Evolutionary conservation across 495 filamentous ascomycete species (phyloP), one percentile per base, ranked within the genome.

Genomic region (Parmelia sp.): DNA sequence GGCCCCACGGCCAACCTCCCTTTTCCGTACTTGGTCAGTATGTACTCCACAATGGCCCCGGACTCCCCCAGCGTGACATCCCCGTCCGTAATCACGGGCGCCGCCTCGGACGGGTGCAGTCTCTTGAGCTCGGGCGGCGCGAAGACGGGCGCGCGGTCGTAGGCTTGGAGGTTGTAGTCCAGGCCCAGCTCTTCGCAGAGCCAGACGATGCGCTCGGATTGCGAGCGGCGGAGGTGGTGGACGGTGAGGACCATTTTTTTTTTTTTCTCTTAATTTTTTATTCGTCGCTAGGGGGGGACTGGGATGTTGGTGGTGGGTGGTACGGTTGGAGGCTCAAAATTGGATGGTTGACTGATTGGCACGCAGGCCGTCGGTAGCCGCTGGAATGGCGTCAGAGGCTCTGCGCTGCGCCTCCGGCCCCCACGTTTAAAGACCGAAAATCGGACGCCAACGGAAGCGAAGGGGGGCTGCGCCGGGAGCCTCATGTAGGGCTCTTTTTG

Each of bases 131-230:
- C 79, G n/a, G 80, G 74, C 0, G 83, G 84, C 1, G 83, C 73
- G 63, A 86, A 68, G 12, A 83, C 40, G 5, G 82, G 83, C 27
- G 72, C 70, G 57, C 84, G 78, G 19, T 77, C 66, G 75, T 87
- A 81, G 45, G 73, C 70, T 39, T 78, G 79, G 45, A 82, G 73
- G 12, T 75, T 68, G 72, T 87, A 86, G 9, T 75, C 66, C 53
- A 88, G 70, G 56, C 66, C 67, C 39, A 87, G 83, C 69, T 88
- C 85, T 72, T 88, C 84, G 69, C 80, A 82, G 65, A 88, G 82
- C 80, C 80, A 88, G 70, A 81, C 66, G 35, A 86, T 76, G 67
- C 84, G 84, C 68, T 87, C 85, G 51, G 81, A 84, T 74, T 85
- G 83, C 44, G 79, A 80, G 63, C 76, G 68, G 47, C 76, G 72